phyloP scores from a whole-genome alignment of 208 protist species.

The Tritrichomonas foetus region DNA sequence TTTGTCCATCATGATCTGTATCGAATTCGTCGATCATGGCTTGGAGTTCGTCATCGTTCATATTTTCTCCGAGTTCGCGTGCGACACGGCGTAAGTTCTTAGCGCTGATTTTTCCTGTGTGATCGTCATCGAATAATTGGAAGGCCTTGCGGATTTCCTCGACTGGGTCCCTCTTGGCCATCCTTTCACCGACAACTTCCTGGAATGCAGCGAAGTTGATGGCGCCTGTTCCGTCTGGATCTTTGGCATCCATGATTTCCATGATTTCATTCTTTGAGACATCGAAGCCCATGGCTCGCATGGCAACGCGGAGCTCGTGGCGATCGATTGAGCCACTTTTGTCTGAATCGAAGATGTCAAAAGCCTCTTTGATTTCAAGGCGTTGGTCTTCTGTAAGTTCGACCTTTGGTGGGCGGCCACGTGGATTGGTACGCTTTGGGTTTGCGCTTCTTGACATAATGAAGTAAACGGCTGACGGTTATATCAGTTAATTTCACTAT shows the following conservation, averaged over 20 bases:
- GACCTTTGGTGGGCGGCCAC: not conserved
- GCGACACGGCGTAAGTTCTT: conserved; percentile 61
- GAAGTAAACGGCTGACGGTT: no score
- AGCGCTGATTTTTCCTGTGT: conserved; percentile 60
- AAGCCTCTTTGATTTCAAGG: conserved; percentile 39
- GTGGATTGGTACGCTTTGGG: no score
- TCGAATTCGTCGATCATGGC: conserved; percentile 96
- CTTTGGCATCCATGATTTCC: conserved; percentile 39
- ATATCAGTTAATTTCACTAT: no score
- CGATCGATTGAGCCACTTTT: conserved; percentile 39
- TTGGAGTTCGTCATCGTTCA: conserved; percentile 82
- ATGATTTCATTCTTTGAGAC: conserved; percentile 39
- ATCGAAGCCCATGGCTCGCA: conserved; percentile 25
- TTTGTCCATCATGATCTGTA: conserved; percentile 74
- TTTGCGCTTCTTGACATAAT: no score
- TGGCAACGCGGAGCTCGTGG: conserved; percentile 39
- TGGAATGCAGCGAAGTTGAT: conserved; percentile 32
- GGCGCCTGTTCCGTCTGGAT: not conserved
- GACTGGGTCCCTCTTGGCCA: conserved; percentile 69
- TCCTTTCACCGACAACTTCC: conserved; percentile 69
- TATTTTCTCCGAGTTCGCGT: conserved; percentile 57
- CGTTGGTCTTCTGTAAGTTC: conserved; percentile 41
- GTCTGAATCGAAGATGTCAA: conserved; percentile 41
- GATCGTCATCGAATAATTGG: conserved; percentile 65
- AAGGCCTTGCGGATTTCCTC: conserved; percentile 67